Evolutionary conservation across 2,329 filamentous ascomycete genomes (phyloP).

Genomic region (Diplocarpon mali): DNA sequence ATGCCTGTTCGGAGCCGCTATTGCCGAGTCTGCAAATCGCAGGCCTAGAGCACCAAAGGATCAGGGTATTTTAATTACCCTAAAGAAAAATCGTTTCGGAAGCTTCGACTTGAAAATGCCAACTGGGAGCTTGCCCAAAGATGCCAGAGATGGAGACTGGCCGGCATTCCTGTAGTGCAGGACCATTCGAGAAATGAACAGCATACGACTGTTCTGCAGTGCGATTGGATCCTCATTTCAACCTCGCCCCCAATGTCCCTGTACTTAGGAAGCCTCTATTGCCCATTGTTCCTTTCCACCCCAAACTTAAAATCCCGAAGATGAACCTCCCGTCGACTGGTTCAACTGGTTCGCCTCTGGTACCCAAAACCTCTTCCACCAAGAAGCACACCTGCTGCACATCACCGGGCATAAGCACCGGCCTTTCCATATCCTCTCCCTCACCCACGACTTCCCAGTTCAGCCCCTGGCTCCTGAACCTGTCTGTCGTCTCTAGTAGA

Average conservation of each 20-base stretch:
- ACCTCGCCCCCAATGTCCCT: constrained; percentile 58
- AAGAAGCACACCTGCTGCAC: constrained; percentile 57
- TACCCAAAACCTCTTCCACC: constrained; percentile 33
- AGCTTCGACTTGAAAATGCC: no score
- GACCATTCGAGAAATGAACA: no score
- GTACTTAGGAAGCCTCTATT: constrained; percentile 81
- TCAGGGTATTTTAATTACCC: no score
- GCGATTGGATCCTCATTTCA: constrained; percentile 9
- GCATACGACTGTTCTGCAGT: no score
- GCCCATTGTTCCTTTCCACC: constrained; percentile 85
- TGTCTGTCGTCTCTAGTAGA: constrained; percentile 40
- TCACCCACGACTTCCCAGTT: constrained; percentile 40
- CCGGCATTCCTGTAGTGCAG: no score
- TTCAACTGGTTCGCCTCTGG: constrained; percentile 25
- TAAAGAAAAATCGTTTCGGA: no score
- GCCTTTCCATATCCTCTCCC: constrained; percentile 37
- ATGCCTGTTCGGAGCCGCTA: no score
- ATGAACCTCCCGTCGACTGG: constrained; percentile 47
- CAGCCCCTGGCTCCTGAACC: constrained; percentile 41
- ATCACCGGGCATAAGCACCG: constrained; percentile 50
- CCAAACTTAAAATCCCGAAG: constrained; percentile 73
- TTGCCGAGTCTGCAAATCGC: no score
- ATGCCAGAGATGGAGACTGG: no score
- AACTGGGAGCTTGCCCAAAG: no score
- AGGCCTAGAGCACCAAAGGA: no score